Evolutionary conservation across 257 asterid genomes (phyloP), one percentile per base, ranked within the genome.

Genomic region (Ilex aquifolium): DNA sequence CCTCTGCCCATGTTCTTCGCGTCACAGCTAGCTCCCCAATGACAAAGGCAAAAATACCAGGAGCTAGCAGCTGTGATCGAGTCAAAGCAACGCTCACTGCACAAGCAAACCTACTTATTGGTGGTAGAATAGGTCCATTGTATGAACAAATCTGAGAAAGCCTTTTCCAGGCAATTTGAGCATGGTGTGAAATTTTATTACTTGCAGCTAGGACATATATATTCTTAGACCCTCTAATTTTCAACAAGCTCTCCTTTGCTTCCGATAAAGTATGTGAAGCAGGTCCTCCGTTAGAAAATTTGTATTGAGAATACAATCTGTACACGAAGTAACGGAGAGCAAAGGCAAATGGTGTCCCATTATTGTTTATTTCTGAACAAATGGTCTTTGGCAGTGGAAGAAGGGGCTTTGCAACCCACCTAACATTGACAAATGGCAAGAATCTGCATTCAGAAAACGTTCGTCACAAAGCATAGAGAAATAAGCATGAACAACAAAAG

Each of bases 21-120:
- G 71, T 85, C 91, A 82, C 70, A 60, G 81, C 72, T 46, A 83
- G 65, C 74, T 87, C 87, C 72, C 90, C 82, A 63, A 80, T 13
- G 55, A 86, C 17, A 60, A 83, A 77, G 60, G 95, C 96, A 78
- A 84, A 66, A 58, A 88, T 76, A 62, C 98, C 88, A 55, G 98
- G 96, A 65, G 87, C 84, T 63, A 88, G 68, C 58, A 88, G 86
- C 75, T 84, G 84, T 48, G 98, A 91, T 48, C 95, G 82, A 66
- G 90, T 65, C 81, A 91, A 76, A 60, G 96, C 83, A 69, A 88
- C 83, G 75, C 78, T 88, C 59, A 86, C 84, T 17, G 86, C 92
- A 78, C 88, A 61, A 40, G 95, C 91, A 65, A 83, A 72, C 78
- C 84, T 80, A 73, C 82, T 73, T 39, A 88, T 57, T 44, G 95